phyloP scores from a whole-genome alignment of 2,329 filamentous ascomycete species.

The Seiridium cupressi region DNA sequence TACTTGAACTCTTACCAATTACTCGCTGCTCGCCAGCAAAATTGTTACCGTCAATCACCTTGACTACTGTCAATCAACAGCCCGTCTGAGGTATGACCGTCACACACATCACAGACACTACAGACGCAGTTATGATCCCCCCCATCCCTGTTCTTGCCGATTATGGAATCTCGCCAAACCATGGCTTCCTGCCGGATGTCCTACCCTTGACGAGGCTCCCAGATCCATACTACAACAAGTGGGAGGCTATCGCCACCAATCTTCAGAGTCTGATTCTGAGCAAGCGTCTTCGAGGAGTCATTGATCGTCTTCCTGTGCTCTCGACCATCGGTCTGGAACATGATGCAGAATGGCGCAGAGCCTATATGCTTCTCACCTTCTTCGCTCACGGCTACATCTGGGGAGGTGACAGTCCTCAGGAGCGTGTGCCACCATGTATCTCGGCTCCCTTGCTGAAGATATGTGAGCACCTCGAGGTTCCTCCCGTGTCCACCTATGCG shows the following conservation, averaged over 20 bases:
- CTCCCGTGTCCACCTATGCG: conserved; percentile 91
- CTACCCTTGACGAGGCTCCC: conserved; percentile 77
- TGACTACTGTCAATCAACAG: background rate
- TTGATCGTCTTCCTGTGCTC: conserved; percentile 80
- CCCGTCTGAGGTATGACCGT: background rate
- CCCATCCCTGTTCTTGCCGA: conserved; percentile 65
- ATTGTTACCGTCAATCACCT: background rate
- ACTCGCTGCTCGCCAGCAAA: background rate
- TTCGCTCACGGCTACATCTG: conserved; percentile 86
- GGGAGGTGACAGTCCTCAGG: conserved; percentile 81
- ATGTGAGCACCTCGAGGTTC: conserved; percentile 77
- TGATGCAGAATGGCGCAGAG: conserved; percentile 85
- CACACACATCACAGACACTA: conserved; percentile 8
- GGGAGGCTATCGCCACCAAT: conserved; percentile 85
- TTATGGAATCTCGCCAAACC: conserved; percentile 74
- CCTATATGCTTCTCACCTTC: conserved; percentile 67
- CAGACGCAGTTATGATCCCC: conserved; percentile 47
- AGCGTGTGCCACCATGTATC: conserved; percentile 76
- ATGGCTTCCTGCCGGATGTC: conserved; percentile 86
- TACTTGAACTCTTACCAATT: conserved; percentile 15
- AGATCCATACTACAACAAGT: conserved; percentile 90
- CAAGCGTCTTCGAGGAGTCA: conserved; percentile 74
- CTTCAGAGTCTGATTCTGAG: conserved; percentile 84
- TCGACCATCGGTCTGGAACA: conserved; percentile 78
- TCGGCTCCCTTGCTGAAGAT: conserved; percentile 79